These are phyloP conservation scores for Terana coerulea DNA, from an alignment of 768 basidiomycete species.

Conservation along the genomic window DNA sequence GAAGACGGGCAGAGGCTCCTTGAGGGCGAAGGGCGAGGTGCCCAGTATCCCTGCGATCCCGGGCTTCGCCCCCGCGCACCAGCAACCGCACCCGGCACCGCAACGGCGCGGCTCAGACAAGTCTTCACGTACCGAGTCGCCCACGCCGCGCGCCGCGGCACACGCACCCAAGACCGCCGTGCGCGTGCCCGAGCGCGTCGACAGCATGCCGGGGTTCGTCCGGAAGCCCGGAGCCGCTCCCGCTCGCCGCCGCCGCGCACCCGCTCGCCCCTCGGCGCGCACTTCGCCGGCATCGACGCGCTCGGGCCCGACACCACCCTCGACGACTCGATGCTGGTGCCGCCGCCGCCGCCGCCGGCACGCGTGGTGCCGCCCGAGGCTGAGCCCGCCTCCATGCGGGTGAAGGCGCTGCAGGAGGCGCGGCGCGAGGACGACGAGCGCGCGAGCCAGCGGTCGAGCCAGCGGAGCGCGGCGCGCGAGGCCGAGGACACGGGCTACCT, in stretches of 20 bases:
- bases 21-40: not conserved
- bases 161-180: not conserved
- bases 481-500: slow-evolving; percentile 8
- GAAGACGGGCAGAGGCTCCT: not conserved
- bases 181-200: not conserved
- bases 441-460: slow-evolving; percentile 3
- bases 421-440: not conserved
- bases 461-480: slow-evolving; percentile 8
- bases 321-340: not conserved
- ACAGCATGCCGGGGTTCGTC: not conserved
- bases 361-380: not conserved
- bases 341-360: not conserved
- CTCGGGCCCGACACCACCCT: not conserved
- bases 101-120: not conserved
- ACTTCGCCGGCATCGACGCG: slow-evolving; percentile 6
- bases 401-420: slow-evolving; percentile 2
- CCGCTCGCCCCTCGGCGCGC: slow-evolving; percentile 14
- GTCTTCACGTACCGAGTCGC: slow-evolving; percentile 1
- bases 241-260: slow-evolving; percentile 18
- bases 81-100: not conserved
- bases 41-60: not conserved
- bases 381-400: not conserved
- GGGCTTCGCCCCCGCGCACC: not conserved
- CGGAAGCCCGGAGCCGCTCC: slow-evolving; percentile 1
- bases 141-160: not conserved